Conservation (phyloP, 257 asterid genomes). For the Striga asiatica region DNA sequence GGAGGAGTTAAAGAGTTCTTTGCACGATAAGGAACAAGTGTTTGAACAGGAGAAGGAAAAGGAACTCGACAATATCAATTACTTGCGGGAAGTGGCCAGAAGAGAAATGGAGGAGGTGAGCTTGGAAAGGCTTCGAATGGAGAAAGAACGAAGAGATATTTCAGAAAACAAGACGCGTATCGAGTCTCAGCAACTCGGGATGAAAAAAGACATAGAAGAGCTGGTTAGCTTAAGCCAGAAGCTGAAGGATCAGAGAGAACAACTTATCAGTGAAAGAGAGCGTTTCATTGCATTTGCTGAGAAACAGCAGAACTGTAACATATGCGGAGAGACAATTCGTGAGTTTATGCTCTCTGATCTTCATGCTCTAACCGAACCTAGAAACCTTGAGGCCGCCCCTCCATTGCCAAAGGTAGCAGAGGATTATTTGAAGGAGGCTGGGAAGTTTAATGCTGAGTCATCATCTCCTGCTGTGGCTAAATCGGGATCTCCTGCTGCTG, state of each 20-base stretch:
- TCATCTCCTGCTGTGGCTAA: slow-evolving; percentile 33
- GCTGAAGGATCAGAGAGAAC: slow-evolving; percentile 85
- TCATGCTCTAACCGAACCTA: slow-evolving; percentile 40
- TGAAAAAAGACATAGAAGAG: slow-evolving; percentile 81
- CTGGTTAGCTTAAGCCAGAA: slow-evolving; percentile 69
- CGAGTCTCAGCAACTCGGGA: slow-evolving; percentile 68
- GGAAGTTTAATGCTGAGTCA: slow-evolving; percentile 24
- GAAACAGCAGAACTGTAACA: slow-evolving; percentile 54
- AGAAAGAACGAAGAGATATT: slow-evolving; percentile 63
- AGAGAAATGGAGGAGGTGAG: slow-evolving; percentile 90
- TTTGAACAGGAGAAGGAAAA: slow-evolving; percentile 57
- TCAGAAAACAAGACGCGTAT: slow-evolving; percentile 58
- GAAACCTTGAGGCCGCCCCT: slow-evolving; percentile 49
- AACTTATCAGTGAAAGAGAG: slow-evolving; percentile 69
- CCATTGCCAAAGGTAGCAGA: slow-evolving; percentile 53
- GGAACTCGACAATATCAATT: slow-evolving; percentile 49
- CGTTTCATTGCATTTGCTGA: slow-evolving; percentile 64
- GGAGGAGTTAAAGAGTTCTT: slow-evolving; percentile 63
- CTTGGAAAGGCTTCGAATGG: slow-evolving; percentile 40
- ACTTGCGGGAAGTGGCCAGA: slow-evolving; percentile 59
- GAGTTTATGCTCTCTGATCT: slow-evolving; percentile 72
- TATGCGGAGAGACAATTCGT: slow-evolving; percentile 58
- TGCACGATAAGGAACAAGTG: slow-evolving; percentile 43
- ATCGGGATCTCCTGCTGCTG: slow-evolving; percentile 54
- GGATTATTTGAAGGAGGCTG: slow-evolving; percentile 49